Conservation (phyloP, 2,329 filamentous ascomycete genomes). For the Colletotrichum cuscutae region DNA sequence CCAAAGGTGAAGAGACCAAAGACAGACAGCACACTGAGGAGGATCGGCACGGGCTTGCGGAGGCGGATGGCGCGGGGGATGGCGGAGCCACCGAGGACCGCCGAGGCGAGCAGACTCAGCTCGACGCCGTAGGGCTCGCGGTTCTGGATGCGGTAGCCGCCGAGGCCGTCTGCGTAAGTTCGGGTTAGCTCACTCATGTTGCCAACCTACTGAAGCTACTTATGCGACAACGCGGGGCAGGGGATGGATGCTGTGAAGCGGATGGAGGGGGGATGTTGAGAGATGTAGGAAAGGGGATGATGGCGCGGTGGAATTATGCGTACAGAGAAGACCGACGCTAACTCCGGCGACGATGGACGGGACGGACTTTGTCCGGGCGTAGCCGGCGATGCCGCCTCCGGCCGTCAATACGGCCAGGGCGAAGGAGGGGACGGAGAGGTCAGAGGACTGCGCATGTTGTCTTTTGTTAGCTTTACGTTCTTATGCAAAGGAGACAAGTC, state of each 20-base stretch:
- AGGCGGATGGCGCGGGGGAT: constrained; percentile 88
- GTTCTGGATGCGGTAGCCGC: constrained; percentile 82
- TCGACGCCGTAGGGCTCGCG: constrained; percentile 85
- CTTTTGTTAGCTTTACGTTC: constrained; percentile 14
- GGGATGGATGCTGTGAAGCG: not conserved
- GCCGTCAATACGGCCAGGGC: constrained; percentile 85
- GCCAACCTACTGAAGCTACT: no score
- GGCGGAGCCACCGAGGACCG: constrained; percentile 85
- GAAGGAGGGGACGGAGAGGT: constrained; percentile 73
- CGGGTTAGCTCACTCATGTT: not conserved
- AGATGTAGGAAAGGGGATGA: not conserved
- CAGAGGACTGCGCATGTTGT: constrained; percentile 39
- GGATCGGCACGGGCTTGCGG: constrained; percentile 84
- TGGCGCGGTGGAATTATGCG: constrained; percentile 36
- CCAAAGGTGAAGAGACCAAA: constrained; percentile 87
- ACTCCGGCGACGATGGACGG: constrained; percentile 88
- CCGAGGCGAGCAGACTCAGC: constrained; percentile 85
- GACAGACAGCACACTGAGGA: constrained; percentile 80
- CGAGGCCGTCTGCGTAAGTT: constrained; percentile 71
- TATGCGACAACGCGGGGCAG: not conserved
- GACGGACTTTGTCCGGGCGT: constrained; percentile 83
- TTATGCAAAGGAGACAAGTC: not conserved
- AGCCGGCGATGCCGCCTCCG: constrained; percentile 88
- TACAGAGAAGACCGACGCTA: constrained; percentile 77
- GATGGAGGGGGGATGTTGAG: not conserved